Base-by-base conservation (phyloP, 495 filamentous ascomycete genomes). In the Neurospora cerealis region DNA sequence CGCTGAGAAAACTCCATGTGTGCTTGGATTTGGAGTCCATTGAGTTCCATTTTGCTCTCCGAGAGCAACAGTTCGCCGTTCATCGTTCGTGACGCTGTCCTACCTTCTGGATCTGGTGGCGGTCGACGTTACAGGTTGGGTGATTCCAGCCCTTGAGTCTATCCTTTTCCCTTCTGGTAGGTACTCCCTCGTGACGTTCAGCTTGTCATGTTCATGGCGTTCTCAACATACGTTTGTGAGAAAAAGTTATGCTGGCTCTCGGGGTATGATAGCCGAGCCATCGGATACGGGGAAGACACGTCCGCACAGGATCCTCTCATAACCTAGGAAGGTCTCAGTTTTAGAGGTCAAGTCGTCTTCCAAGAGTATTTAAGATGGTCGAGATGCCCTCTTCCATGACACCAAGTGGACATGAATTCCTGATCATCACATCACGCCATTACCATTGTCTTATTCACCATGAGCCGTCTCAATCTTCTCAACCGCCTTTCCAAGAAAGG, bases 401-500 rank as follows among this genome's bases (percentile, higher is more conserved):
- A 66, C 24, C 15, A 66, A 34, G 21, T 36, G 2, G 54, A 66
- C 54, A 66, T 28, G 8, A 9, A 17, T 32, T 66, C 32, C 15
- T 19, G 15, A 62, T 62, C 28, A 34, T 66, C 28, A 62, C 15
- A 66, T 34, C 54, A 9, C 54, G 28, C 54, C 54, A 66, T 66
- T 66, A 32, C 15, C 54, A 66, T 34, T 19, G 15, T 34, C 15
- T 19, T 71, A 7, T 40, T 38, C 34, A 37, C 70, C 38, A 79
- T 79, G 77, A 48, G 69, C 38, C 74, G 62, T 34, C 72, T 69
- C 19, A 73, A 40, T 37, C 4, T 77, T 24, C 40, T 74, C 38
- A 60, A 36, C 62, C 75, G 74, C 37, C 70, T 76, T 11, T 78
- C 77, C 15, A 66, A 34, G 28, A 66, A 66, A 66, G 54, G 54